Evolutionary conservation across 345 rosid genomes (phyloP), one percentile per base, ranked within the genome.

Genomic region (Limnanthes douglasii): DNA sequence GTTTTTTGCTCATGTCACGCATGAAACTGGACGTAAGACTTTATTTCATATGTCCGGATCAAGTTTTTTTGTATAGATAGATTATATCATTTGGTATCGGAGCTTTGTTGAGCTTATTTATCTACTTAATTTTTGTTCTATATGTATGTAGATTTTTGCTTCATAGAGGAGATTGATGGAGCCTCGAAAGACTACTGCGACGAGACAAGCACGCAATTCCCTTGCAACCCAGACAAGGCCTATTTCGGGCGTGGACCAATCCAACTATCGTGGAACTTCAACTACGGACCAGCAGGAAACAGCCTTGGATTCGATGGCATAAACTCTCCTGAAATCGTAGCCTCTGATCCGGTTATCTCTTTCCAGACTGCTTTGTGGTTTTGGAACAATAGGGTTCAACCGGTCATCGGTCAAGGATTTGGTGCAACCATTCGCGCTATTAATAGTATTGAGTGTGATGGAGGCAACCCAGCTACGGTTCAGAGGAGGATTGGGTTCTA

Each of bases 1-100:
- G 3, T 75, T 73, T 58, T 85, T 85, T 28, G 93, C 88, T 1
- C 93, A 85, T 43, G 73, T 57, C 48, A 79, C 96, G 0, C 93
- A 79, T 41, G 88, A 79, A 45, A 85, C 93, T 24, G 93, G 86
- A 41, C 61, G 93, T 76, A 73, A 70, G 75, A 9, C 33, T 29
- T 28, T 31, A 16, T 10, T 33, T 32, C 32, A 22, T 34, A 9
- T 44, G 25, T 29, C n/a, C n/a, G n/a, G n/a, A n/a, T n/a, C 8
- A 5, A 12, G 12, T 18, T 9, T 15, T 1, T 25, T 1, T 3
- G 3, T 15, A 11, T 11, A 18, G 13, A 40, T 30, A n/a, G n/a
- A n/a, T n/a, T n/a, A n/a, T n/a, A n/a, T n/a, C n/a, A n/a, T n/a
- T n/a, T n/a, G n/a, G n/a, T n/a, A n/a, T n/a, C n/a, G n/a, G n/a